Evolutionary conservation across 495 filamentous ascomycete genomes (phyloP).

Genomic region (Letharia lupina): DNA sequence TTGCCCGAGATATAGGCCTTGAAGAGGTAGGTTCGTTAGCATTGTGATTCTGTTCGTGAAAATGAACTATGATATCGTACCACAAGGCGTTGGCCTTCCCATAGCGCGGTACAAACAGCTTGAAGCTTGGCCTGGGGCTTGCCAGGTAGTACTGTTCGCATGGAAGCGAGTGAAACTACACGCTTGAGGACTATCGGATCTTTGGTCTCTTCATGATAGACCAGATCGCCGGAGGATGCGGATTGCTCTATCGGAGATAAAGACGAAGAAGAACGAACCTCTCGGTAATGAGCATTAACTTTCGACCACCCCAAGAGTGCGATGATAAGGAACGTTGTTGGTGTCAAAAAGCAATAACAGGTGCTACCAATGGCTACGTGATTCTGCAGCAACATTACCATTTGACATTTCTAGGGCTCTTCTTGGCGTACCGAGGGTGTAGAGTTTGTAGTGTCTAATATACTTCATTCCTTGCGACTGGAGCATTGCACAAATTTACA

Average conservation of each 20-base stretch:
- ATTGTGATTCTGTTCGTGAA: constrained; percentile 5
- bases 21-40: constrained; percentile 19
- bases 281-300: background rate
- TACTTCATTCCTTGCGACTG: background rate
- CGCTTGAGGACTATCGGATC: constrained; percentile 11
- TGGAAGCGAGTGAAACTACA: constrained; percentile 32
- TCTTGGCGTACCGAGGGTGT: background rate
- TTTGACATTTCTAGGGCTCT: background rate
- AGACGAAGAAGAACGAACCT: background rate
- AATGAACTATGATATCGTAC: constrained; percentile 40
- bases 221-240: background rate
- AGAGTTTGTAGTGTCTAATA: too few species aligned
- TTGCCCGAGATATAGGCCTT: constrained; percentile 86
- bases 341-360: background rate
- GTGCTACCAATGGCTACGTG: background rate
- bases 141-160: constrained; percentile 82
- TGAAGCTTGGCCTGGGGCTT: constrained; percentile 83
- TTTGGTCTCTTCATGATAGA: constrained; percentile 13
- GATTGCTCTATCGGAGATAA: background rate
- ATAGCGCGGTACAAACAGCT: constrained; percentile 77
- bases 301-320: background rate
- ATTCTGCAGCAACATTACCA: background rate
- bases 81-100: constrained; percentile 71
- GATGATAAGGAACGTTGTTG: background rate
- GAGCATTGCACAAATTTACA: background rate